Evolutionary conservation across 495 filamentous ascomycete species (phyloP).

Genomic region (Aspergillus bridgeri): DNA sequence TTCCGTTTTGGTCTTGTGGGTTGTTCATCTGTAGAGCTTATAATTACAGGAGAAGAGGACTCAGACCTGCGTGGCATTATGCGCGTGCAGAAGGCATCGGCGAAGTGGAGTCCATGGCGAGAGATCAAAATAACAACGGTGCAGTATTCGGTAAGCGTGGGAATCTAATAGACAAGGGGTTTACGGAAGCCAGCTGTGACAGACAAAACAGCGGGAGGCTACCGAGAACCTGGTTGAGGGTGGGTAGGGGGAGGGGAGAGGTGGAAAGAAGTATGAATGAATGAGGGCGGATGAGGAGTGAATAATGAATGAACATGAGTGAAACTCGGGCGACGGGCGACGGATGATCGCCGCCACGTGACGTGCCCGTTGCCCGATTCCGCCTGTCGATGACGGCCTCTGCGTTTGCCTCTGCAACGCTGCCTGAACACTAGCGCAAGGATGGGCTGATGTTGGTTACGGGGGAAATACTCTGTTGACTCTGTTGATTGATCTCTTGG

Average conservation of each 20-base stretch:
- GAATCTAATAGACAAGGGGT: not conserved
- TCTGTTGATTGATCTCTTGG: too few relatives aligned
- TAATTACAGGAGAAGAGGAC: constrained; percentile 12
- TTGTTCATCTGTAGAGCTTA: constrained; percentile 7
- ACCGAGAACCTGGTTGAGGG: not conserved
- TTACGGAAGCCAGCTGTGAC: not conserved
- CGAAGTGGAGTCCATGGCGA: constrained; percentile 18
- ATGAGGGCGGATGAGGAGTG: constrained; percentile 6
- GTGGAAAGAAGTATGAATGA: constrained; percentile 4
- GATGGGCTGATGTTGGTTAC: too few relatives aligned
- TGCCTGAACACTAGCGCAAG: not conserved
- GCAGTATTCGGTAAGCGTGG: not conserved
- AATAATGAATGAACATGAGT: too few relatives aligned
- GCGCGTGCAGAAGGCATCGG: constrained; percentile 18
- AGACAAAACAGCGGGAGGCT: not conserved
- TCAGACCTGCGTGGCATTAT: constrained; percentile 27
- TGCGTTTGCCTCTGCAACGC: not conserved
- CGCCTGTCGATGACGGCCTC: not conserved
- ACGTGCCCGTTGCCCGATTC: constrained; percentile 18
- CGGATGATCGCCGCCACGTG: constrained; percentile 24
- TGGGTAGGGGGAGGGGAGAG: not conserved
- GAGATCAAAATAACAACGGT: constrained; percentile 4
- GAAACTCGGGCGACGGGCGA: constrained; percentile 12
- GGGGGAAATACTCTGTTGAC: too few relatives aligned
- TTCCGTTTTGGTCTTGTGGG: constrained; percentile 9